phyloP scores from a whole-genome alignment of 805 yeast species.

The Yarrowia divulgata region DNA sequence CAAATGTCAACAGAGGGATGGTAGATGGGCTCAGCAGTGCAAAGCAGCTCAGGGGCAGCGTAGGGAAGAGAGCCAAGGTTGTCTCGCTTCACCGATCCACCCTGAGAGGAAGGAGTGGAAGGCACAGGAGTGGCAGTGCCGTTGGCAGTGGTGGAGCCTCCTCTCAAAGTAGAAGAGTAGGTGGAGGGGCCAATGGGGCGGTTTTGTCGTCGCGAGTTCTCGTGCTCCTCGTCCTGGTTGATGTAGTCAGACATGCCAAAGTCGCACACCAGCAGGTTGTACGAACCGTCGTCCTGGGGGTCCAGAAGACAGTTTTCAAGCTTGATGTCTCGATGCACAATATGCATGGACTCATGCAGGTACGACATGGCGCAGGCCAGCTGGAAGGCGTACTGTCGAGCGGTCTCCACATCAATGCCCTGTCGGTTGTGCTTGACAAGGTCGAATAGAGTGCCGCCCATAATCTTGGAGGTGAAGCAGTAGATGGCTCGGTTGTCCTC shows the following conservation, averaged over 20 bases:
- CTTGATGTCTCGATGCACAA: constrained; percentile 85
- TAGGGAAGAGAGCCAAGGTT: constrained; percentile 89
- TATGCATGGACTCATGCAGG: constrained; percentile 65
- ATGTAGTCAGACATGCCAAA: constrained; percentile 76
- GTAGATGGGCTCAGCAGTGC: constrained; percentile 59
- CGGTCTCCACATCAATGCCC: constrained; percentile 41
- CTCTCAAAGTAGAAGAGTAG: constrained; percentile 20
- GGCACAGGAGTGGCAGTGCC: constrained; percentile 35
- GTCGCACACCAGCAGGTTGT: constrained; percentile 72
- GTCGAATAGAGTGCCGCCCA: constrained; percentile 84
- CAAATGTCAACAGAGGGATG: constrained; percentile 83
- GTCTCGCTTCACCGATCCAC: constrained; percentile 38
- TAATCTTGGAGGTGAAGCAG: constrained; percentile 70
- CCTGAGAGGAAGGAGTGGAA: constrained; percentile 33
- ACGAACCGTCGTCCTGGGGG: constrained; percentile 48
- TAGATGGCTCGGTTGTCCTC: constrained; percentile 70
- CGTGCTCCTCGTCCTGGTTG: constrained; percentile 38
- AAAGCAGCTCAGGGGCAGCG: constrained; percentile 85
- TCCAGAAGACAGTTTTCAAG: constrained; percentile 79
- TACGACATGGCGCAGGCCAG: constrained; percentile 66
- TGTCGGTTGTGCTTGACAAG: constrained; percentile 67
- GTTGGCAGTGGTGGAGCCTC: constrained; percentile 16
- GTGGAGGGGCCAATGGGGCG: constrained; percentile 34
- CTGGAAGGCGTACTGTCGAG: constrained; percentile 58
- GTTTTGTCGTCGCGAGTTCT: constrained; percentile 30